These are phyloP conservation scores for Maudiozyma pseudohumilis DNA, from an alignment of 805 yeast genomes.

Conservation along the genomic window DNA sequence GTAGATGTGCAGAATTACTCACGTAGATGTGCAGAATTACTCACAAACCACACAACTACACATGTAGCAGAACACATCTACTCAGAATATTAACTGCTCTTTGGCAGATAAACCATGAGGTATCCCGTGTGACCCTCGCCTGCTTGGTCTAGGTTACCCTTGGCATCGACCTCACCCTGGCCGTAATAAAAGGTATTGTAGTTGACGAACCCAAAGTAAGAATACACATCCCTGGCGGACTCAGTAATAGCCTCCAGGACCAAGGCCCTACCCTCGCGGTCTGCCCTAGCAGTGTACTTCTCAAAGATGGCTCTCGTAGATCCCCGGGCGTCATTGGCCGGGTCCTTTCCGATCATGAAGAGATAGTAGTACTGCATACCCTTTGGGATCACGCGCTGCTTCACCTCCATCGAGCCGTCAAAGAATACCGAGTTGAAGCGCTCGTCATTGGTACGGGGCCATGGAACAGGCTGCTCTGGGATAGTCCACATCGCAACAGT, in stretches of 20 bases:
- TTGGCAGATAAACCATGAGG: constrained; percentile 22
- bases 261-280: constrained; percentile 23
- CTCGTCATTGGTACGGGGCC: constrained; percentile 21
- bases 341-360: constrained; percentile 27
- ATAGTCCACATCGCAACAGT: constrained; percentile 27
- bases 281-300: constrained; percentile 23
- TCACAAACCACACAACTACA: no score
- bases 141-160: constrained; percentile 20
- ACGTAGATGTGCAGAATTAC: no score
- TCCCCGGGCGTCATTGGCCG: constrained; percentile 23
- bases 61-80: no score
- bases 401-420: constrained; percentile 14
- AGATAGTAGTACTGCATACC: constrained; percentile 25
- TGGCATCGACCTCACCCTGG: constrained; percentile 22
- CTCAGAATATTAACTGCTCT: no score
- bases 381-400: constrained; percentile 19
- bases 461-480: constrained; percentile 21
- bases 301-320: constrained; percentile 27
- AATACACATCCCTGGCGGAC: constrained; percentile 27
- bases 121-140: constrained; percentile 27
- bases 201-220: constrained; percentile 28
- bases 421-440: constrained; percentile 25
- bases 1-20: no score
- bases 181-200: constrained; percentile 24
- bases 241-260: constrained; percentile 28